Percentiles rank a stretch among this genome's conserved stretches.
Conservation (phyloP, 139 green algal genomes). For the Closterium sp. region DNA sequence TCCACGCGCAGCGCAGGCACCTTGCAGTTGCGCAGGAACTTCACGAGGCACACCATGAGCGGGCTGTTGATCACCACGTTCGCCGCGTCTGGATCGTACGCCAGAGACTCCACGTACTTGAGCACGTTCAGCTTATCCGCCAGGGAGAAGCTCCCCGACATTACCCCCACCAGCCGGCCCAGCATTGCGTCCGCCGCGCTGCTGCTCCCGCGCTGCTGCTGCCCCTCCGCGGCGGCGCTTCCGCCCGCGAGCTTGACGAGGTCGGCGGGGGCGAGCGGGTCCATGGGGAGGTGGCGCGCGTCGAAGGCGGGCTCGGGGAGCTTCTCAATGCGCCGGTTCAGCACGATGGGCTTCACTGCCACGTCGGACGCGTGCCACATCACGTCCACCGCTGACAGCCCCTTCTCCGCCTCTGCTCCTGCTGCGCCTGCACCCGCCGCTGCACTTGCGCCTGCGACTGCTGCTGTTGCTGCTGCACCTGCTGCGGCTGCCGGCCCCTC, state of each 20-base stretch:
- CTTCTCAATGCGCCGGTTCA: conserved; percentile 81
- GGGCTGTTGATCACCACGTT: conserved; percentile 88
- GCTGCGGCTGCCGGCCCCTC: background rate
- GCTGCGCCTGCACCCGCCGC: conserved; percentile 1
- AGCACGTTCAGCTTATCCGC: conserved; percentile 80
- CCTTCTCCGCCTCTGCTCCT: background rate
- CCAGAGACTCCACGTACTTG: conserved; percentile 87
- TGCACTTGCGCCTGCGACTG: background rate
- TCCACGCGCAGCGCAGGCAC: conserved; percentile 64
- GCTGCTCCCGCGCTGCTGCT: background rate
- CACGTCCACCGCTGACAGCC: conserved; percentile 46
- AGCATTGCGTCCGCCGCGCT: conserved; percentile 11
- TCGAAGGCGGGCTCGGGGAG: conserved; percentile 71
- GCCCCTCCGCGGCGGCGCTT: background rate
- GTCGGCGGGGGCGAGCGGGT: conserved; percentile 52
- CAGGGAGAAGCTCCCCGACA: background rate
- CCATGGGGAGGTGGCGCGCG: conserved; percentile 67
- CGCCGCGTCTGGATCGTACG: conserved; percentile 68
- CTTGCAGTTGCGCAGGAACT: conserved; percentile 59
- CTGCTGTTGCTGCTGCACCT: background rate
- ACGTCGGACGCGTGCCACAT: conserved; percentile 79
- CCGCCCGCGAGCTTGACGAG: conserved; percentile 22
- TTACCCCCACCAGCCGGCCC: background rate
- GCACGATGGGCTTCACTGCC: conserved; percentile 86
- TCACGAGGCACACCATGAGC: conserved; percentile 73